A percentile compares a stretch with the other conserved stretches of the same genome.
These are phyloP conservation scores for Skeletonema costatum DNA, from an alignment of 108 stramenopile species.

Conservation along the genomic window DNA sequence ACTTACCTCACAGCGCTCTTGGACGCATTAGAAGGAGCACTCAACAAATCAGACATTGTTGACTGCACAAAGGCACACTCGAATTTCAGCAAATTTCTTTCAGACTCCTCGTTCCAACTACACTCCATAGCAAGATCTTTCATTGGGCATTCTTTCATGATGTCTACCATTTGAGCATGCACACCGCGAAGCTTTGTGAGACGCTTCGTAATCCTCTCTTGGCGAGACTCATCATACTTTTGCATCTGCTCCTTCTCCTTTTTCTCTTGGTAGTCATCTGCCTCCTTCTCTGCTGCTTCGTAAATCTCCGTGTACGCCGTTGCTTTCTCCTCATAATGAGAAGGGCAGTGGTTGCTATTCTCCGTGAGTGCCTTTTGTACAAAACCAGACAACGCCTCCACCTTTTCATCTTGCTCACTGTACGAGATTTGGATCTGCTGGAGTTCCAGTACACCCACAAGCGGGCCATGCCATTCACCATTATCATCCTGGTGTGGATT, in stretches of 20 bases:
- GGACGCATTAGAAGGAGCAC: slow-evolving; percentile 22
- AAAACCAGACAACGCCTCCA: slow-evolving; percentile 10
- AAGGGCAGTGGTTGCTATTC: slow-evolving; percentile 6
- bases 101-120: slow-evolving; percentile 31
- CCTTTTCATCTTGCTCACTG: slow-evolving; percentile 20
- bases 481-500: slow-evolving; percentile 21
- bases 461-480: slow-evolving; percentile 29
- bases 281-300: slow-evolving; percentile 40
- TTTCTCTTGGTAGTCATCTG: slow-evolving; percentile 14
- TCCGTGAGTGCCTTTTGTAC: slow-evolving; percentile 11
- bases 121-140: slow-evolving; percentile 44
- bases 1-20: slow-evolving; percentile 18
- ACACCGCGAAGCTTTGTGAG: slow-evolving; percentile 20
- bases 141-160: slow-evolving; percentile 34
- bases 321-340: slow-evolving; percentile 31
- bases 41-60: slow-evolving; percentile 16
- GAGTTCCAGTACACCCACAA: slow-evolving; percentile 25
- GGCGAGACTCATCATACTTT: slow-evolving; percentile 17
- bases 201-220: slow-evolving; percentile 33
- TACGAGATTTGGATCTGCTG: slow-evolving; percentile 46
- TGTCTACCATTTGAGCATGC: slow-evolving; percentile 22
- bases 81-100: slow-evolving; percentile 35
- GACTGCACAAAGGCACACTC: slow-evolving; percentile 33
- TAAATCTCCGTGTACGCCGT: slow-evolving; percentile 21
- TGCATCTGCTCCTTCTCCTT: slow-evolving; percentile 8